phyloP scores from a whole-genome alignment of 148 eudicot genomes.

The Fagopyrum homotropicum region DNA sequence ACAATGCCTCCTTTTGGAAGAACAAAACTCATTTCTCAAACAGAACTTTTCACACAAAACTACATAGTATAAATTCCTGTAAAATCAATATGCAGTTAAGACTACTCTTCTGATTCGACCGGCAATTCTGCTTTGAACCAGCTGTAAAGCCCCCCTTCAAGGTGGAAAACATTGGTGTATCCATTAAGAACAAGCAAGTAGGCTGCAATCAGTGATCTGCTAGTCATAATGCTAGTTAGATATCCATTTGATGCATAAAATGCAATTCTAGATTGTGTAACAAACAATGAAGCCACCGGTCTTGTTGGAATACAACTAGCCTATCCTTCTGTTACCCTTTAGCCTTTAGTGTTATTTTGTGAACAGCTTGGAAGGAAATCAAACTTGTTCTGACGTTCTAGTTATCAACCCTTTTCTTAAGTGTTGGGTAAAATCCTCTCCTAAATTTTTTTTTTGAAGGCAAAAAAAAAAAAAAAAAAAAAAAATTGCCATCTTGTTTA shows the following conservation, averaged over 20 bases:
- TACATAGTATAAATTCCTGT: constrained; percentile 15
- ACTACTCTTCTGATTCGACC: constrained; percentile 33
- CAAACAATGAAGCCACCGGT: background rate
- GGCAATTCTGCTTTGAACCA: constrained; percentile 88
- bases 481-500: background rate
- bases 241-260: background rate
- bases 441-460: background rate
- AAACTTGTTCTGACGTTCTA: background rate
- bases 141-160: constrained; percentile 84
- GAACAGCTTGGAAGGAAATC: background rate
- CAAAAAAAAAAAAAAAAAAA: no score
- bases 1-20: constrained; percentile 4
- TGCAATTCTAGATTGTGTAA: background rate
- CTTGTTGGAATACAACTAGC: background rate
- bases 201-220: constrained; percentile 97
- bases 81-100: background rate
- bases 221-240: background rate
- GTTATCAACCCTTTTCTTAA: background rate
- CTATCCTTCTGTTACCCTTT: background rate
- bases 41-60: background rate
- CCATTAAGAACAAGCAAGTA: constrained; percentile 93
- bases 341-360: background rate
- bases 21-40: constrained; percentile 10
- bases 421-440: background rate
- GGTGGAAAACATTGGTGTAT: constrained; percentile 75